Percentiles rank a stretch among this genome's conserved stretches.
Conservation (phyloP, 345 rosid genomes). For the Murraya koenigii region DNA sequence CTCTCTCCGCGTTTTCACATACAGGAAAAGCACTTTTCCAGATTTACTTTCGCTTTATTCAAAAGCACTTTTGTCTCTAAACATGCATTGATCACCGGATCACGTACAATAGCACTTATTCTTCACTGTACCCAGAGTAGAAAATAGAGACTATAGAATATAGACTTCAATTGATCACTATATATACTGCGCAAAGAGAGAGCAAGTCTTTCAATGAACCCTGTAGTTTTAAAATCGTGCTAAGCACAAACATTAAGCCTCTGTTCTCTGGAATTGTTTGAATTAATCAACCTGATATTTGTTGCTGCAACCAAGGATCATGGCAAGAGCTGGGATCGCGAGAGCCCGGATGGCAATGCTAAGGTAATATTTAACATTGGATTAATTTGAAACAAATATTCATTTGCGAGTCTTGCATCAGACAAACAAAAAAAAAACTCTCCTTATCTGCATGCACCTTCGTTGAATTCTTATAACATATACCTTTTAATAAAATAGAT, state of each 20-base stretch:
- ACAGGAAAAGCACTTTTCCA: not conserved
- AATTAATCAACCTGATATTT: not conserved
- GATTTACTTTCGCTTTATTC: not conserved
- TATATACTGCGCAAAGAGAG: not conserved
- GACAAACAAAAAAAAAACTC: no score
- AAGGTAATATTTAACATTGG: not conserved
- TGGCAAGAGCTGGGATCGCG: slow-evolving; percentile 18
- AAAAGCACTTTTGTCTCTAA: not conserved
- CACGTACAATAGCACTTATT: slow-evolving; percentile 5
- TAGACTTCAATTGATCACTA: not conserved
- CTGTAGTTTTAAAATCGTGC: not conserved
- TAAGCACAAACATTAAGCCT: not conserved
- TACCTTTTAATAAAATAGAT: no score
- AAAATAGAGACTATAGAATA: no score
- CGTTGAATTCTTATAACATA: no score
- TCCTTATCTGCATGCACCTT: no score
- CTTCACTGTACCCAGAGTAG: not conserved
- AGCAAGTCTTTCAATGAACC: not conserved
- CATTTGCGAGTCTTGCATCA: no score
- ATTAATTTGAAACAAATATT: no score
- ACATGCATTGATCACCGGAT: not conserved
- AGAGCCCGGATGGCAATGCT: not conserved
- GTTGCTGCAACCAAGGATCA: not conserved
- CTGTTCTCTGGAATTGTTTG: not conserved
- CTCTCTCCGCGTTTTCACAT: not conserved